Percentiles rank a stretch among this genome's conserved stretches.
Conservation (phyloP, 768 basidiomycete species). For the Podaxis sp. region DNA sequence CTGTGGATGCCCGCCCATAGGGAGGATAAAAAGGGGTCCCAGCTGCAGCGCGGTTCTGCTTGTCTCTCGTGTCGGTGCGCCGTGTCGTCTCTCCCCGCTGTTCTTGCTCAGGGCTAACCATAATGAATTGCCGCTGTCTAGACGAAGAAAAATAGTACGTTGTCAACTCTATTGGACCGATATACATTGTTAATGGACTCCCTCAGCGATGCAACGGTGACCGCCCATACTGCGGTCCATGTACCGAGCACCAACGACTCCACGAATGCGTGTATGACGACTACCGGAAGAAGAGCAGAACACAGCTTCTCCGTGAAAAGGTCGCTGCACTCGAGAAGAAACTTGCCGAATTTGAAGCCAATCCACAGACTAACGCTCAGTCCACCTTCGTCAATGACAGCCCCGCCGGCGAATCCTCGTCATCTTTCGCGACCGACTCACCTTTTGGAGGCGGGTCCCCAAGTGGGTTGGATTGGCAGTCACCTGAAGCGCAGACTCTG, state of each 20-base stretch:
- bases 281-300: slow-evolving; percentile 57
- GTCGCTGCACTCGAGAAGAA: slow-evolving; percentile 51
- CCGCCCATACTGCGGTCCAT: slow-evolving; percentile 57
- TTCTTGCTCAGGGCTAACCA: slow-evolving; percentile 1
- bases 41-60: slow-evolving; percentile 41
- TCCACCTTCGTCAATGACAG: slow-evolving; percentile 6
- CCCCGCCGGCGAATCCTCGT: not conserved
- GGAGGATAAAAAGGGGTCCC: slow-evolving; percentile 15
- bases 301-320: slow-evolving; percentile 58
- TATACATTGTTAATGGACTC: slow-evolving; percentile 4
- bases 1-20: slow-evolving; percentile 15
- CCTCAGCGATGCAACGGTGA: slow-evolving; percentile 60
- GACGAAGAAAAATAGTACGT: slow-evolving; percentile 46
- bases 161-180: not conserved
- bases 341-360: slow-evolving; percentile 52
- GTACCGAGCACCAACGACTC: slow-evolving; percentile 50
- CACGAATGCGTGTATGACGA: slow-evolving; percentile 62
- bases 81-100: not conserved
- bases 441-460: not conserved
- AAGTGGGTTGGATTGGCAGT: not conserved
- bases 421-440: not conserved
- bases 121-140: slow-evolving; percentile 17
- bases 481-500: not conserved
- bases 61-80: slow-evolving; percentile 46
- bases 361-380: slow-evolving; percentile 27